Evolutionary conservation across 371 early-diverging fungal genomes (phyloP).

Genomic region (Zychaea mexicana): DNA sequence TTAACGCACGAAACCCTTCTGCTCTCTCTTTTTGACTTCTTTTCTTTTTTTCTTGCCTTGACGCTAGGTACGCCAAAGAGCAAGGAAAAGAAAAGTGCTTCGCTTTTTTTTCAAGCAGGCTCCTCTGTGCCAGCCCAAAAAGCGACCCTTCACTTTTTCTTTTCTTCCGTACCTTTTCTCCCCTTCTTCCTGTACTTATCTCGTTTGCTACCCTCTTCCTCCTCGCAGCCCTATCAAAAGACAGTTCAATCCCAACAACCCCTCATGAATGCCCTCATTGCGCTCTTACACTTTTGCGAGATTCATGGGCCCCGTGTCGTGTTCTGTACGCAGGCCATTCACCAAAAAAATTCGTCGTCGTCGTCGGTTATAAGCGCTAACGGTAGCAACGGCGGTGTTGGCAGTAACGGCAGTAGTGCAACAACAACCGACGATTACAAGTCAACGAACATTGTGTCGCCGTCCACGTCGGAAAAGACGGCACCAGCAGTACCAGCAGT

Average conservation of each 20-base stretch:
- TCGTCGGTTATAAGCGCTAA: background rate
- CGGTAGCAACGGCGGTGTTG: too few species aligned
- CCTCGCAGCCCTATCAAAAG: background rate
- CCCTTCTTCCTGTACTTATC: too few species aligned
- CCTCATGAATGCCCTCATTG: slow-evolving; percentile 55
- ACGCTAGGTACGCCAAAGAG: background rate
- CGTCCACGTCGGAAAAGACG: background rate
- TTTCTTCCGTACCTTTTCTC: too few species aligned
- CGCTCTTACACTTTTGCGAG: slow-evolving; percentile 62
- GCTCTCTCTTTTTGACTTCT: background rate
- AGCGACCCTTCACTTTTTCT: background rate
- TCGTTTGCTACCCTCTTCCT: background rate
- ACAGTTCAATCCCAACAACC: too few species aligned
- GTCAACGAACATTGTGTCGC: background rate
- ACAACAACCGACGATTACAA: background rate
- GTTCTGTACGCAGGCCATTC: slow-evolving; percentile 59
- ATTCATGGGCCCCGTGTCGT: slow-evolving; percentile 61
- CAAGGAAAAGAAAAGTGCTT: slow-evolving; percentile 5
- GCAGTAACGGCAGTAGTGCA: background rate
- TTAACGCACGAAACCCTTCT: background rate
- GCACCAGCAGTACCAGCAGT: background rate
- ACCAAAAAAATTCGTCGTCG: too few species aligned
- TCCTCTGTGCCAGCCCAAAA: slow-evolving; percentile 2
- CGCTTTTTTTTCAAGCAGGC: slow-evolving; percentile 5
- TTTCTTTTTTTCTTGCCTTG: background rate